These are phyloP conservation scores for Sporothrix curviconia DNA, from an alignment of 2,329 filamentous ascomycete genomes.

Conservation along the genomic window DNA sequence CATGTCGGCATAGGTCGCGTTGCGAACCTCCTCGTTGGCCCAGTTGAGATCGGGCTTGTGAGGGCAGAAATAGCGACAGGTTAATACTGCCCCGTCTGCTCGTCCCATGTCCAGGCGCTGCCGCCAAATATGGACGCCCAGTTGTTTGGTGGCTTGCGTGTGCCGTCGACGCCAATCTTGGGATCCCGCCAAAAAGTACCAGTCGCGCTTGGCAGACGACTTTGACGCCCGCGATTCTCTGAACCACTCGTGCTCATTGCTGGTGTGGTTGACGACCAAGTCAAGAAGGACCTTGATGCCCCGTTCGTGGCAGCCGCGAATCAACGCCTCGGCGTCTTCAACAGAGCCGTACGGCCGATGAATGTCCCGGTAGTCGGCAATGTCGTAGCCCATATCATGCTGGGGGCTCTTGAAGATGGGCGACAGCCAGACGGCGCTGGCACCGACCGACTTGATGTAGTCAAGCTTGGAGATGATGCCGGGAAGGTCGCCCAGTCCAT, in stretches of 20 bases:
- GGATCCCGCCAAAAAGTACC: slow-evolving; percentile 29
- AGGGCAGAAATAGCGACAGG: slow-evolving; percentile 63
- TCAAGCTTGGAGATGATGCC: slow-evolving; percentile 58
- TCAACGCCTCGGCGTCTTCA: slow-evolving; percentile 54
- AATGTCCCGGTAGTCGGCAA: slow-evolving; percentile 54
- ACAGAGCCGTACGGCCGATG: slow-evolving; percentile 53
- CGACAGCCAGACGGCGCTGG: slow-evolving; percentile 53
- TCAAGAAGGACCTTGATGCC: slow-evolving; percentile 67
- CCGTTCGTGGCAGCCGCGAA: slow-evolving; percentile 51
- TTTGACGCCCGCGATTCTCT: slow-evolving; percentile 59
- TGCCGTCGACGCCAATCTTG: too few relatives aligned
- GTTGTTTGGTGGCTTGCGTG: not conserved
- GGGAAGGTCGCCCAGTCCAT: slow-evolving; percentile 58
- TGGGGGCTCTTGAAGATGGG: slow-evolving; percentile 46
- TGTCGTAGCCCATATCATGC: slow-evolving; percentile 55
- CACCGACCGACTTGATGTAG: slow-evolving; percentile 54
- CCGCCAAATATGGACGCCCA: slow-evolving; percentile 54
- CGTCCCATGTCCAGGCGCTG: slow-evolving; percentile 64
- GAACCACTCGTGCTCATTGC: slow-evolving; percentile 65
- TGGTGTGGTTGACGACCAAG: slow-evolving; percentile 71
- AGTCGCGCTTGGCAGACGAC: too few relatives aligned
- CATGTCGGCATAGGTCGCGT: slow-evolving; percentile 65
- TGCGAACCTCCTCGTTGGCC: slow-evolving; percentile 61
- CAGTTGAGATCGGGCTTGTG: slow-evolving; percentile 69
- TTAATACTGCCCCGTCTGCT: slow-evolving; percentile 66